Percentiles rank a stretch among this genome's conserved stretches.
phyloP scores from a whole-genome alignment of 2,329 filamentous ascomycete genomes.

The Ophiocordyceps camponoti-leonardi region DNA sequence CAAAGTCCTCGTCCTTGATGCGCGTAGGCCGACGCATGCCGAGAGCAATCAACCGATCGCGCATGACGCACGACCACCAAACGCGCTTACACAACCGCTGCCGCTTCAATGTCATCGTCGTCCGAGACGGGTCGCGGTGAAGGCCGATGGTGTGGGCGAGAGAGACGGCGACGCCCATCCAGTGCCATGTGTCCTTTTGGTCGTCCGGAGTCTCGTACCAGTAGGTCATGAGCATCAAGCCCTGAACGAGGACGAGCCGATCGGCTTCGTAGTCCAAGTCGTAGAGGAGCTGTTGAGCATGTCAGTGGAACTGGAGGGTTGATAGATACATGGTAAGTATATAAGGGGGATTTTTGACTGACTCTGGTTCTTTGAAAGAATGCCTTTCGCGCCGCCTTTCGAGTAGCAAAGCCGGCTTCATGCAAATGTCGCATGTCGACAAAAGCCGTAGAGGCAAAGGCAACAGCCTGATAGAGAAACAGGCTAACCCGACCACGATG shows the following conservation, averaged over 20 bases:
- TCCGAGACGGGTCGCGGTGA: constrained; percentile 66
- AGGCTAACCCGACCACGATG: constrained; percentile 59
- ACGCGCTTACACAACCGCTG: constrained; percentile 85
- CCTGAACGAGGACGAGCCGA: constrained; percentile 75
- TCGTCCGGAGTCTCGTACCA: constrained; percentile 97
- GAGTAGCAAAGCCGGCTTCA: constrained; percentile 57
- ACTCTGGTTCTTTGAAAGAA: constrained; percentile 83
- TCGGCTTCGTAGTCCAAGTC: constrained; percentile 93
- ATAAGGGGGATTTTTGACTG: constrained; percentile 22
- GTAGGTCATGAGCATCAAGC: constrained; percentile 81
- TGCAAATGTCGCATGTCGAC: constrained; percentile 64
- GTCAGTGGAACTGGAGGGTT: neutral
- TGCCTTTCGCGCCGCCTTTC: constrained; percentile 69
- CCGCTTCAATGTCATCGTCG: constrained; percentile 54
- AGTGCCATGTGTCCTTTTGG: constrained; percentile 96
- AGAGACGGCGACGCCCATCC: constrained; percentile 93
- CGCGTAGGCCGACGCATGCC: constrained; percentile 86
- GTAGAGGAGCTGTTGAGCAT: constrained; percentile 48
- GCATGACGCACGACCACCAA: constrained; percentile 97
- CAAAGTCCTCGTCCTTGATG: constrained; percentile 85
- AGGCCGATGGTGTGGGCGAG: constrained; percentile 85
- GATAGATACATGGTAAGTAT: too few relatives aligned
- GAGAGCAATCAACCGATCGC: constrained; percentile 78
- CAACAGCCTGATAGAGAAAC: constrained; percentile 80
- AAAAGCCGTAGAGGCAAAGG: constrained; percentile 85